Evolutionary conservation across 352 stramenopile genomes (phyloP).

Genomic region (Phytophthora constricta): DNA sequence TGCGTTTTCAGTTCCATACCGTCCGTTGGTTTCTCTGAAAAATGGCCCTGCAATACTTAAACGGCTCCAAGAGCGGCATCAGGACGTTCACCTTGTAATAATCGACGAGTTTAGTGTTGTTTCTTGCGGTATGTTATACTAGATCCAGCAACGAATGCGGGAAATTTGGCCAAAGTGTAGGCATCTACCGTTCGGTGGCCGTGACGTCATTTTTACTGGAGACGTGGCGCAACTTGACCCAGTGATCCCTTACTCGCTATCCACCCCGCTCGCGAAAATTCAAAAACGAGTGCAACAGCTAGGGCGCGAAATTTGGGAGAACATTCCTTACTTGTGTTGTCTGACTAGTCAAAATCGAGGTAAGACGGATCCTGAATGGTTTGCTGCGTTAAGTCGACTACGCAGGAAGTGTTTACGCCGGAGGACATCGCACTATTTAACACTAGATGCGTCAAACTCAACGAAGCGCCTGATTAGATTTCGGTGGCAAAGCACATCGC

Average conservation of each 20-base stretch:
- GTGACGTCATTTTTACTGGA: not conserved
- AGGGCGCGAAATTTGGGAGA: not conserved
- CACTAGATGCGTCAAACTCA: not conserved
- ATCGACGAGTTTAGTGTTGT: not conserved
- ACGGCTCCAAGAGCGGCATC: not conserved
- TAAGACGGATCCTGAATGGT: not conserved
- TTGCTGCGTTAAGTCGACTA: not conserved
- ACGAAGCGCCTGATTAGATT: not conserved
- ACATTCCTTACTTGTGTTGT: not conserved
- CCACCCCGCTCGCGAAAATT: not conserved
- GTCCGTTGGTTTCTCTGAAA: not conserved
- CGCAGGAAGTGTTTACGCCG: not conserved
- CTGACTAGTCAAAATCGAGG: not conserved
- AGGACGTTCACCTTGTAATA: not conserved
- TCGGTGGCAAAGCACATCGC: conserved; percentile 4
- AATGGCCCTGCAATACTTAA: not conserved
- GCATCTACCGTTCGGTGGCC: not conserved
- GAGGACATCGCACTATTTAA: conserved; percentile 7
- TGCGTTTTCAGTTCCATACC: not conserved
- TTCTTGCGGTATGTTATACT: not conserved
- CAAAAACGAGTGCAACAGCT: not conserved
- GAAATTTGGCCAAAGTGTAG: not conserved
- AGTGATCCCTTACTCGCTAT: not conserved
- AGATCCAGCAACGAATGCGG: not conserved
- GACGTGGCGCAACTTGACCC: not conserved